phyloP scores from a whole-genome alignment of 768 basidiomycete species.

The Clitopilus passeckerianus region DNA sequence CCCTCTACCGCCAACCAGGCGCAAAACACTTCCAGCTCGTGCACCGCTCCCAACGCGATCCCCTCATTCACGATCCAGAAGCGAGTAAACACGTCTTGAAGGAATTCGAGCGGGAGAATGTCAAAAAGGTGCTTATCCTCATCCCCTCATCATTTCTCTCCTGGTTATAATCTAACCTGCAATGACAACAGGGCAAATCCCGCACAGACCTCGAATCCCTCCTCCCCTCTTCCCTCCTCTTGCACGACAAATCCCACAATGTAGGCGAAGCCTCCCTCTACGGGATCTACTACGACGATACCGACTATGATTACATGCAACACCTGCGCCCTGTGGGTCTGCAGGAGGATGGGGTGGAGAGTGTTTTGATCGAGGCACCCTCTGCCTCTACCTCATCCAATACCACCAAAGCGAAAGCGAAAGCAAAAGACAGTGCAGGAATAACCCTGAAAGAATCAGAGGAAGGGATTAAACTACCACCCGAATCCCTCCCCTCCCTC shows the following conservation, averaged over 20 bases:
- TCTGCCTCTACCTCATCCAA: conserved; percentile 22
- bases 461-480: conserved; percentile 53
- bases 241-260: conserved; percentile 43
- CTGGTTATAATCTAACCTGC: conserved; percentile 11
- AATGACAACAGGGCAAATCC: conserved; percentile 59
- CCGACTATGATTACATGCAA: conserved; percentile 97
- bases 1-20: conserved; percentile 86
- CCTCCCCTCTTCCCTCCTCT: conserved; percentile 43
- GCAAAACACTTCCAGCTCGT: conserved; percentile 95
- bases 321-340: conserved; percentile 80
- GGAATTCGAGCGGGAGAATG: conserved; percentile 67
- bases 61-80: conserved; percentile 89
- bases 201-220: conserved; percentile 72
- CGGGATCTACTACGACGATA: conserved; percentile 93
- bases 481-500: conserved; percentile 68
- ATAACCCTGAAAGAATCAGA: conserved; percentile 14
- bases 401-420: conserved; percentile 24
- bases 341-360: conserved; percentile 78
- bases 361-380: conserved; percentile 77
- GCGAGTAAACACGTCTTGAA: conserved; percentile 89
- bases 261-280: conserved; percentile 87
- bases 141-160: conserved; percentile 7
- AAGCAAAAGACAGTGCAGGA: conserved; percentile 22
- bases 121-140: conserved; percentile 46
- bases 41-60: conserved; percentile 93